These are phyloP conservation scores for Rhypophila decipiens DNA, from an alignment of 495 filamentous ascomycete genomes.

Conservation along the genomic window DNA sequence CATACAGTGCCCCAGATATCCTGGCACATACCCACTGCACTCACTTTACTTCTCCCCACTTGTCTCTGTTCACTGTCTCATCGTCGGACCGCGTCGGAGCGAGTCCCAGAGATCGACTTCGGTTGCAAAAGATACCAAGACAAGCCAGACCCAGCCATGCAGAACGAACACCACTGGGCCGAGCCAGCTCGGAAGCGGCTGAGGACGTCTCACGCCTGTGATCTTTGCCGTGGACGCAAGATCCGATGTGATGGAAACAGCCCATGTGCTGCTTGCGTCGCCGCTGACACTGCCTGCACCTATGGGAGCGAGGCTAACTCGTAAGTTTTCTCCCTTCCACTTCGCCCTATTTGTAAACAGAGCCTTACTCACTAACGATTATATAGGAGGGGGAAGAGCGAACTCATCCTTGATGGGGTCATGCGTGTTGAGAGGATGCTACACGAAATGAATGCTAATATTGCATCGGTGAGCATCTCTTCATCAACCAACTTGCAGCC, in stretches of 20 bases:
- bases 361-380: neutral
- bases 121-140: no score
- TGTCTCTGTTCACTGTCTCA: neutral
- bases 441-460: constrained; percentile 19
- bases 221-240: constrained; percentile 20
- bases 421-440: constrained; percentile 24
- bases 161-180: constrained; percentile 2
- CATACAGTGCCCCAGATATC: constrained; percentile 1
- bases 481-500: no score
- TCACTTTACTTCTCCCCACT: constrained; percentile 4
- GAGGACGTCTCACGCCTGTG: constrained; percentile 22
- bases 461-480: no score
- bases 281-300: constrained; percentile 23
- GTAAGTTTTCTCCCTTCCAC: constrained; percentile 2
- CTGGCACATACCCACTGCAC: neutral
- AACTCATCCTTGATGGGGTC: constrained; percentile 28
- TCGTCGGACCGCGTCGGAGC: constrained; percentile 19
- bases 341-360: neutral
- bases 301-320: constrained; percentile 26
- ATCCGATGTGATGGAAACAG: constrained; percentile 31
- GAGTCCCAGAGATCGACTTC: no score
- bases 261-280: constrained; percentile 23
- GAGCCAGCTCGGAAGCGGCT: constrained; percentile 20
- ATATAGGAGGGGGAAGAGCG: constrained; percentile 26
- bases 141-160: constrained; percentile 1